Percentiles rank a stretch among this genome's conserved stretches.
These are phyloP conservation scores for Arthrinium puccinioides DNA, from an alignment of 2,329 filamentous ascomycete genomes.

Conservation along the genomic window DNA sequence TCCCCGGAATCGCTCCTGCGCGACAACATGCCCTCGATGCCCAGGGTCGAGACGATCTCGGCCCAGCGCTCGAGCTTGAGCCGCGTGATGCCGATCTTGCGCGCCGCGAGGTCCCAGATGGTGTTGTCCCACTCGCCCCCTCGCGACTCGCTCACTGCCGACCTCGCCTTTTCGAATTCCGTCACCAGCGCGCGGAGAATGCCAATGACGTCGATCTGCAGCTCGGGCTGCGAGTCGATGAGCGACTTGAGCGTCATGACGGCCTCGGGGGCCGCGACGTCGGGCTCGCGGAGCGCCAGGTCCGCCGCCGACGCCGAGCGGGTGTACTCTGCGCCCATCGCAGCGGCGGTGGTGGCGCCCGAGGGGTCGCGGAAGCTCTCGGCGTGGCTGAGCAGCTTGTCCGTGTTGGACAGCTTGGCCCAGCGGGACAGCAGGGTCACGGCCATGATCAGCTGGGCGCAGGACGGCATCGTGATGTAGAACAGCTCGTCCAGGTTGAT, in stretches of 20 bases:
- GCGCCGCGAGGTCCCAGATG: slow-evolving; percentile 39
- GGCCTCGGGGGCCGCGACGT: slow-evolving; percentile 30
- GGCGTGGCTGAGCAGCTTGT: slow-evolving; percentile 9
- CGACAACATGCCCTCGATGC: slow-evolving; percentile 19
- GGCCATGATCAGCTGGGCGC: slow-evolving; percentile 41
- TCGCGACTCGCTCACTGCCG: slow-evolving; percentile 13
- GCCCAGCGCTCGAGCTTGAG: slow-evolving; percentile 40
- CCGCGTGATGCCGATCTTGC: slow-evolving; percentile 38
- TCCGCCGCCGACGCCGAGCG: slow-evolving; percentile 3
- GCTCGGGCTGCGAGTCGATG: slow-evolving; percentile 34
- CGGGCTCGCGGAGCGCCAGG: neutral
- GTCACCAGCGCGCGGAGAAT: slow-evolving; percentile 33
- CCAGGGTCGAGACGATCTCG: slow-evolving; percentile 30
- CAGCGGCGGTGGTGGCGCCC: neutral
- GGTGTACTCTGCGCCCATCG: too few relatives aligned
- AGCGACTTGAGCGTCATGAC: slow-evolving; percentile 32
- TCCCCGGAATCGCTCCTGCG: slow-evolving; percentile 1
- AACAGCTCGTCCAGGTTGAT: slow-evolving; percentile 36
- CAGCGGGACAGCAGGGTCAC: slow-evolving; percentile 43
- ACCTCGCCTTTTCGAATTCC: slow-evolving; percentile 34
- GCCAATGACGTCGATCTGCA: slow-evolving; percentile 35
- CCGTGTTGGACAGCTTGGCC: slow-evolving; percentile 37
- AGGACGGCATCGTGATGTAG: slow-evolving; percentile 36
- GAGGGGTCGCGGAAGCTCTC: neutral
- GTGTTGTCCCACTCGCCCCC: slow-evolving; percentile 32